Evolutionary conservation across 2,329 filamentous ascomycete genomes (phyloP), one percentile per base, ranked within the genome.

Genomic region (Paecilomyces variotii): DNA sequence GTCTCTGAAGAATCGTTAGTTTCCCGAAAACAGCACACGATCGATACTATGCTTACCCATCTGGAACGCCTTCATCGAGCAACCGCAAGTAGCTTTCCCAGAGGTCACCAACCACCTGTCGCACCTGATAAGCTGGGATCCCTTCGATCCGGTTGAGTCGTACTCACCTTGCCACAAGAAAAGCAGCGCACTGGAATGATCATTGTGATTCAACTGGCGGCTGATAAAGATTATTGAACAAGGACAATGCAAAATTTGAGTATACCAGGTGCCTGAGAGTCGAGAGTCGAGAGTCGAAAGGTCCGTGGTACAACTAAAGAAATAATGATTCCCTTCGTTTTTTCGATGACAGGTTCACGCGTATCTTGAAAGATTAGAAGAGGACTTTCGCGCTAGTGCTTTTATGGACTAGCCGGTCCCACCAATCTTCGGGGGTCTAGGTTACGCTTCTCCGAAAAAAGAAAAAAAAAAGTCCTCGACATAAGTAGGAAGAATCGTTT

Each of bases 161-260:
- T 24, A 30, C 77, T 60, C 78, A 96, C 94, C 90, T 99, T 99
- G 76, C 94, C 94, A 77, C 94, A 99, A 59, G 94, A 97, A 79
- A 99, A 99, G 80, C 94, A 99, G 67, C 94, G 91, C 65, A 99
- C 90, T 2, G 94, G 94, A 67, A 99, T 97, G 78, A 99, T 99
- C 94, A 99, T 99, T 59, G 78, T 88, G 79, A 65, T 62, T 54
- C 60, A 25, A 10, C 26, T 24, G 30, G 7, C 14, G 32, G 11
- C 9, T 24, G 54, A n/a, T 56, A 56, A 50, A 52, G 28, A 45
- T 55, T 25, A 2, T 26, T 53, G 19, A 19, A 52, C 6, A 9
- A 28, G 52, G 56, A n/a, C 30, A 32, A 34, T n/a, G 26, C 4
- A 7, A 32, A 32, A 1, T 50, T 25, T 14, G 10, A 12, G 45